Conservation (phyloP, 2,329 filamentous ascomycete genomes). For the Talaromyces sp. region DNA sequence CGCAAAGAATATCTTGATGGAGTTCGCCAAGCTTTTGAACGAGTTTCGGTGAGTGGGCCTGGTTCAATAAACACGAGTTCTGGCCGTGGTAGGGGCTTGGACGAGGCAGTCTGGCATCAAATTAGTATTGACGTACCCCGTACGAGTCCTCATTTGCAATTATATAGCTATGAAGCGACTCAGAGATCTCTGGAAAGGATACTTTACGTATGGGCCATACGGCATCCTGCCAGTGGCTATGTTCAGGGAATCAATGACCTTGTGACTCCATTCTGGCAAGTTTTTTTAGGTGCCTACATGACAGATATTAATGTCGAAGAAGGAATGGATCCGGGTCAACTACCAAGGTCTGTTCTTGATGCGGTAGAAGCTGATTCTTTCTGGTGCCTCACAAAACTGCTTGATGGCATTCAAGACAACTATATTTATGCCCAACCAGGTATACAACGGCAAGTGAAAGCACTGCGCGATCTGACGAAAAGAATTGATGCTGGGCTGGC, state of each 20-base stretch:
- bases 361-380: conserved; percentile 97
- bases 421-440: conserved; percentile 98
- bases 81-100: conserved; percentile 69
- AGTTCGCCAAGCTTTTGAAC: conserved; percentile 65
- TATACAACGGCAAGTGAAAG: conserved; percentile 88
- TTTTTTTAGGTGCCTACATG: conserved; percentile 91
- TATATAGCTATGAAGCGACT: conserved; percentile 94
- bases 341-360: conserved; percentile 85
- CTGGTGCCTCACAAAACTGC: conserved; percentile 94
- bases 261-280: conserved; percentile 96
- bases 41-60: conserved; percentile 43
- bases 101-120: conserved; percentile 98
- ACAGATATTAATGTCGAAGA: conserved; percentile 88
- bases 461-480: conserved; percentile 82
- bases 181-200: conserved; percentile 92
- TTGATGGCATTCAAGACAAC: conserved; percentile 99
- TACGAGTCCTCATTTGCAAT: conserved; percentile 90
- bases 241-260: conserved; percentile 98
- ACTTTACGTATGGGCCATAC: conserved; percentile 94
- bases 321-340: conserved; percentile 93
- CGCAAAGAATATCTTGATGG: conserved; percentile 95
- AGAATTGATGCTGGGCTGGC: conserved; percentile 81
- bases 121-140: conserved; percentile 97
- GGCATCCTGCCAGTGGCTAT: conserved; percentile 94
- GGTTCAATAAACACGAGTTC: conserved; percentile 41